A percentile compares a stretch with the other conserved stretches of the same genome.
These are phyloP conservation scores for Westerdykella ornata DNA, from an alignment of 2,329 filamentous ascomycete species.

Conservation along the genomic window DNA sequence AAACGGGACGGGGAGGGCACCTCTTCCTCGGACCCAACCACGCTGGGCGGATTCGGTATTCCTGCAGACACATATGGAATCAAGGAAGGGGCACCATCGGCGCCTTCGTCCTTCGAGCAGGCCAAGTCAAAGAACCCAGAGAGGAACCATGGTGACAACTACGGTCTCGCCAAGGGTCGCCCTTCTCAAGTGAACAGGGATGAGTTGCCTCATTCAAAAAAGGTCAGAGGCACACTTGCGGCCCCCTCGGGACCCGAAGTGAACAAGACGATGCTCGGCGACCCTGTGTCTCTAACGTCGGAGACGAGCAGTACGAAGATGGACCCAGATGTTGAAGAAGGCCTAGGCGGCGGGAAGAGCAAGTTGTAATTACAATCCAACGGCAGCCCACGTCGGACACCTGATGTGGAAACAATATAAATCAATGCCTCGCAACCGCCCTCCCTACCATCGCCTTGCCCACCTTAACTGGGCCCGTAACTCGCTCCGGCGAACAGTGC, in stretches of 20 bases:
- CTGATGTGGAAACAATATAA: no score
- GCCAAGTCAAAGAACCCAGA: neutral
- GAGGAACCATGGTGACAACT: neutral
- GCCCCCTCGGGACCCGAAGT: no score
- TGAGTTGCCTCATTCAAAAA: neutral
- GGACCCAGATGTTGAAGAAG: no score
- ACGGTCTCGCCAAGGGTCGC: neutral
- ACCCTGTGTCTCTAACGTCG: slow-evolving; percentile 4
- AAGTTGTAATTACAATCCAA: no score
- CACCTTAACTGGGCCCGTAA: no score
- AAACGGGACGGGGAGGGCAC: no score
- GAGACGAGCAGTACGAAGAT: slow-evolving; percentile 1
- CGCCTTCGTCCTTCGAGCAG: neutral
- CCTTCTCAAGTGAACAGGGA: neutral
- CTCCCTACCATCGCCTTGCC: no score
- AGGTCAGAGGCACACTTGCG: no score
- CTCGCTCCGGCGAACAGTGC: no score
- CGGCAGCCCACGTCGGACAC: no score
- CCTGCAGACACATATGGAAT: neutral
- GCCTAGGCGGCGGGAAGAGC: no score
- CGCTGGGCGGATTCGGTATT: neutral
- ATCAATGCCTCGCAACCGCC: no score
- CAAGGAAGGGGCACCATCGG: neutral
- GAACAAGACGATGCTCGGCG: slow-evolving; percentile 6
- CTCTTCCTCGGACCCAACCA: neutral